Conservation (phyloP, 208 protist species). For the Leishmania martiniquensis region DNA sequence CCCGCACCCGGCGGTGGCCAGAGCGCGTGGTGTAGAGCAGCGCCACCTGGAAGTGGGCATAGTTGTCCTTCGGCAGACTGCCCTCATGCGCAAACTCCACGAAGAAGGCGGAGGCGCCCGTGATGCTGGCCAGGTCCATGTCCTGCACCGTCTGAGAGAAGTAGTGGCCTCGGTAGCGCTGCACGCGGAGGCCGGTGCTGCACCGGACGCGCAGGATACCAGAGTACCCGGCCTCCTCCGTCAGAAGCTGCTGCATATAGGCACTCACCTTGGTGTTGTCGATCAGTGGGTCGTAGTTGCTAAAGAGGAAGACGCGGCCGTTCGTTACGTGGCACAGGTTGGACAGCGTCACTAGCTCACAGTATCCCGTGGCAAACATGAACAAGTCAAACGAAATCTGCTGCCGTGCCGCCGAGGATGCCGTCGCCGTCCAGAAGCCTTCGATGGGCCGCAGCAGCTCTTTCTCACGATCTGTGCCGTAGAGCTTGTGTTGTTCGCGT, state of each 20-base stretch:
- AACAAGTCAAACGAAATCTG: constrained; percentile 93
- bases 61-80: constrained; percentile 62
- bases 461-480: constrained; percentile 88
- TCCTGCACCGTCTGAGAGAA: constrained; percentile 79
- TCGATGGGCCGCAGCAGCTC: constrained; percentile 80
- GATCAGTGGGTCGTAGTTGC: constrained; percentile 71
- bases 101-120: constrained; percentile 81
- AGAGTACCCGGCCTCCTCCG: constrained; percentile 89
- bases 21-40: constrained; percentile 93
- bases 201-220: constrained; percentile 92
- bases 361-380: constrained; percentile 76
- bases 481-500: constrained; percentile 86
- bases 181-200: constrained; percentile 79
- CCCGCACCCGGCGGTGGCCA: constrained; percentile 89
- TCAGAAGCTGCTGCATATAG: constrained; percentile 54
- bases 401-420: constrained; percentile 64
- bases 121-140: constrained; percentile 89
- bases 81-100: constrained; percentile 93
- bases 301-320: constrained; percentile 74
- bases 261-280: constrained; percentile 72
- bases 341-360: constrained; percentile 89
- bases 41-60: constrained; percentile 90
- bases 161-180: constrained; percentile 90
- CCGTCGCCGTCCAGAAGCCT: constrained; percentile 85
- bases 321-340: constrained; percentile 84